Evolutionary conservation across 257 asterid genomes (phyloP), one percentile per base, ranked within the genome.

Genomic region (Catharanthus roseus): DNA sequence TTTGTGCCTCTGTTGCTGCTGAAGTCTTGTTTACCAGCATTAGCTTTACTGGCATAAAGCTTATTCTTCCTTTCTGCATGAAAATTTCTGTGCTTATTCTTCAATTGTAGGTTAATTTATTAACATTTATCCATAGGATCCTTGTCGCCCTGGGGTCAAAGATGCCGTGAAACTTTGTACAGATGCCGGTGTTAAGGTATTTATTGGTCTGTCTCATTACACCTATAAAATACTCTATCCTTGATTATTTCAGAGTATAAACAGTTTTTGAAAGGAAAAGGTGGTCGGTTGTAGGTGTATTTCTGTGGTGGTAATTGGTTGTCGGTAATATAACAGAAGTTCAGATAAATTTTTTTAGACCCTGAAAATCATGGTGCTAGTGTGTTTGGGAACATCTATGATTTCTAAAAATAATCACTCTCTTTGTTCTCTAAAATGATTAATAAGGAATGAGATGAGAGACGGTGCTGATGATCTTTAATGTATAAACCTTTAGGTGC

Each of bases 71-170:
- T 67, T 29, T 44, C 9, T 18, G 24, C 28, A 10, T 18, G 18
- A 33, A 49, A 7, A 29, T 1, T 29, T 67, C 62, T 45, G 4
- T 65, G n/a, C 16, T 28, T 47, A 15, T 51, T 70, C 65, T 26
- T 33, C 39, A 56, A n/a, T 3, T 66, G 9, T 57, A 45, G 53
- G 50, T 71, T 67, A 28, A 36, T 54, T 74, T 65, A 45, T 65
- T 50, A 50, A 71, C 26, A 31, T 18, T 54, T 50, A 34, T 78
- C 47, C 76, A 42, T 82, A 93, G 98, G 98, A 93, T 89, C 98
- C 98, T 78, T 93, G 98, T 74, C 96, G 98, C 34, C 96, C 97
- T 34, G 98, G 98, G 62, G 98, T 93, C 85, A 87, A 76, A 84
- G 89, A 93, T 67, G 98, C 97, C 38, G 98, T 93, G 71, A 81